phyloP scores from a whole-genome alignment of 352 stramenopile species.

The Albugo laibachii region DNA sequence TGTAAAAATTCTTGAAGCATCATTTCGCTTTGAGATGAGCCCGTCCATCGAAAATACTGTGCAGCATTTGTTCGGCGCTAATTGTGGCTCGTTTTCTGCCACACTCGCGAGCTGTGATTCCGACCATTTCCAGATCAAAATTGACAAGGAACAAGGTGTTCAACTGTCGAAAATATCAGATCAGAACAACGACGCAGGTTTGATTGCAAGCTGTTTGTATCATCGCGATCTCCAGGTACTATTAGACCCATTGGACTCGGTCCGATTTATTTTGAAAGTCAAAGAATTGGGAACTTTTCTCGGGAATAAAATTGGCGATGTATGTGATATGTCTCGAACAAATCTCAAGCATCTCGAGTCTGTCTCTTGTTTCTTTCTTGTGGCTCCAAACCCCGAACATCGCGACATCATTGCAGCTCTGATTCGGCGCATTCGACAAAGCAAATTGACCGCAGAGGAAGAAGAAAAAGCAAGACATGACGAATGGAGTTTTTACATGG shows the following conservation, averaged over 20 bases:
- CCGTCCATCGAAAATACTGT: conserved; percentile 45
- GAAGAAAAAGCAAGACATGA: conserved; percentile 34
- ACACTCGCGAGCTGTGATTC: conserved; percentile 57
- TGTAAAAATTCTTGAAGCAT: conserved; percentile 29
- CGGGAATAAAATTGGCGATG: conserved; percentile 29
- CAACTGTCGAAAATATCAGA: conserved; percentile 55
- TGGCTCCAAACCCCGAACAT: conserved; percentile 59
- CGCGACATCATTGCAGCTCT: conserved; percentile 52
- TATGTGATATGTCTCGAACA: conserved; percentile 26
- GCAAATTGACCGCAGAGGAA: conserved; percentile 19
- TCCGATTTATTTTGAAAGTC: conserved; percentile 58
- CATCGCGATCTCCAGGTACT: conserved; percentile 44
- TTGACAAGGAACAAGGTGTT: conserved; percentile 19
- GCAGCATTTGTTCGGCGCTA: conserved; percentile 44
- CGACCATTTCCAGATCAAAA: conserved; percentile 72
- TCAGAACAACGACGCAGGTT: conserved; percentile 33
- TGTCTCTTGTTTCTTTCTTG: conserved; percentile 54
- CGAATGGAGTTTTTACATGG: conserved; percentile 47
- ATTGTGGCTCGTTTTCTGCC: conserved; percentile 47
- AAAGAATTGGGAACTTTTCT: conserved; percentile 56
- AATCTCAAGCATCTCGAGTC: conserved; percentile 11
- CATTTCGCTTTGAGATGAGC: conserved; percentile 24
- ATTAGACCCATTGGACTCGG: conserved; percentile 34
- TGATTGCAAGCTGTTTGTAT: conserved; percentile 30
- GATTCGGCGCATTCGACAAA: conserved; percentile 50